Percentiles rank a stretch among this genome's conserved stretches.
Evolutionary conservation across 345 rosid species (phyloP).

Genomic region (Erucastrum elatum): DNA sequence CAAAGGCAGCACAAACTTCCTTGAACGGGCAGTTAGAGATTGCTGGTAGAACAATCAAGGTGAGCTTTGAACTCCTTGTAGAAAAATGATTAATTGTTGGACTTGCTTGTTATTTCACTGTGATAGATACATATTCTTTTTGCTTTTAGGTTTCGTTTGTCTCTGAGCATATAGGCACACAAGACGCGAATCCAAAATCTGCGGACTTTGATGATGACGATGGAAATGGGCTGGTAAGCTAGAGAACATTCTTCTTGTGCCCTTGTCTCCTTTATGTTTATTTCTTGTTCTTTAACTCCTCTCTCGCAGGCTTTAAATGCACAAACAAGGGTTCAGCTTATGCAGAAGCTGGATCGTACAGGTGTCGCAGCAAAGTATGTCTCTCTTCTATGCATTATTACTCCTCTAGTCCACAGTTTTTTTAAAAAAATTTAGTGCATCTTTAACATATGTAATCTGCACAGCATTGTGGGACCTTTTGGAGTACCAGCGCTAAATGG

Average conservation of each 20-base stretch:
- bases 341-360: slow-evolving; percentile 90
- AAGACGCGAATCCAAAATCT: slow-evolving; percentile 72
- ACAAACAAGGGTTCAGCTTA: slow-evolving; percentile 80
- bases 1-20: slow-evolving; percentile 81
- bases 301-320: slow-evolving; percentile 80
- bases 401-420: not conserved
- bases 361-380: slow-evolving; percentile 76
- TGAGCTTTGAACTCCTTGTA: slow-evolving; percentile 32
- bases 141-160: slow-evolving; percentile 78
- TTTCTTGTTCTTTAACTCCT: not conserved
- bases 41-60: slow-evolving; percentile 88
- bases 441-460: not conserved
- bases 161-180: slow-evolving; percentile 76
- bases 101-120: not conserved
- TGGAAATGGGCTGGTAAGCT: slow-evolving; percentile 88
- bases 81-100: not conserved
- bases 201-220: slow-evolving; percentile 97
- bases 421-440: not conserved
- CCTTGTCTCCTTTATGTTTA: not conserved
- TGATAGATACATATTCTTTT: not conserved
- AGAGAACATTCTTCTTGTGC: slow-evolving; percentile 11
- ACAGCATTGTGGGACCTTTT: slow-evolving; percentile 45
- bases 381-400: slow-evolving; percentile 21
- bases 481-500: slow-evolving; percentile 74
- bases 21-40: slow-evolving; percentile 91